phyloP scores from a whole-genome alignment of 345 rosid genomes.

The Salix dunnii region DNA sequence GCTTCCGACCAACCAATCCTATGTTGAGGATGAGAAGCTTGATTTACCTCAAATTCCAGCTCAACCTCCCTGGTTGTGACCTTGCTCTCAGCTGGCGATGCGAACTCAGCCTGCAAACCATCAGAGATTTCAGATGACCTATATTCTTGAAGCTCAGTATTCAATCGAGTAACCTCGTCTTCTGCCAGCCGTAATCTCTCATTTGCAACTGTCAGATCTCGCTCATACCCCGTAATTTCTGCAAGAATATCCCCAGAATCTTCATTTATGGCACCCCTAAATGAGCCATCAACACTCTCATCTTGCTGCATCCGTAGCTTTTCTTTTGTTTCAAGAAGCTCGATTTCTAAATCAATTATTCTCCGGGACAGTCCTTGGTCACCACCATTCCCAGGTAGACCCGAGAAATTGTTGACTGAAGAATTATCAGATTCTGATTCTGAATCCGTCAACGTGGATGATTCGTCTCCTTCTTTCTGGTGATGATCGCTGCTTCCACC shows the following conservation, averaged over 20 bases:
- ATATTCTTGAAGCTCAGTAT: conserved; percentile 35
- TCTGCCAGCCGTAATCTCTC: conserved; percentile 47
- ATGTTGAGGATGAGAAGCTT: conserved; percentile 29
- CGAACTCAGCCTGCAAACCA: neutral
- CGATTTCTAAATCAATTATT: conserved; percentile 29
- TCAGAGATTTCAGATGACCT: conserved; percentile 17
- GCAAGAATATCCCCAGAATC: conserved; percentile 39
- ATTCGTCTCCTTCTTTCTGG: conserved; percentile 54
- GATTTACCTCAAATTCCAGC: conserved; percentile 34
- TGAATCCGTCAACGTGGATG: conserved; percentile 68
- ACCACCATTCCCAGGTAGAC: conserved; percentile 26
- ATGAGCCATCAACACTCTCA: conserved; percentile 27
- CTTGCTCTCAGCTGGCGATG: conserved; percentile 16
- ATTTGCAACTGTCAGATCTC: conserved; percentile 44
- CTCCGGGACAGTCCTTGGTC: conserved; percentile 26
- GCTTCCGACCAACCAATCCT: conserved; percentile 22
- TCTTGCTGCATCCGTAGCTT: conserved; percentile 26
- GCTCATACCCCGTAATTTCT: conserved; percentile 33
- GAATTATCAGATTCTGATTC: conserved; percentile 66
- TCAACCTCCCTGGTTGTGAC: conserved; percentile 22
- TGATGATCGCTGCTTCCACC: conserved; percentile 47
- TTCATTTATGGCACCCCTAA: conserved; percentile 23
- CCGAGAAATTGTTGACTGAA: conserved; percentile 42
- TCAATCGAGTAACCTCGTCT: conserved; percentile 53
- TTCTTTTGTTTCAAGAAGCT: conserved; percentile 28